Conservation (phyloP, 2,329 filamentous ascomycete genomes). For the Calonectria crousiana region DNA sequence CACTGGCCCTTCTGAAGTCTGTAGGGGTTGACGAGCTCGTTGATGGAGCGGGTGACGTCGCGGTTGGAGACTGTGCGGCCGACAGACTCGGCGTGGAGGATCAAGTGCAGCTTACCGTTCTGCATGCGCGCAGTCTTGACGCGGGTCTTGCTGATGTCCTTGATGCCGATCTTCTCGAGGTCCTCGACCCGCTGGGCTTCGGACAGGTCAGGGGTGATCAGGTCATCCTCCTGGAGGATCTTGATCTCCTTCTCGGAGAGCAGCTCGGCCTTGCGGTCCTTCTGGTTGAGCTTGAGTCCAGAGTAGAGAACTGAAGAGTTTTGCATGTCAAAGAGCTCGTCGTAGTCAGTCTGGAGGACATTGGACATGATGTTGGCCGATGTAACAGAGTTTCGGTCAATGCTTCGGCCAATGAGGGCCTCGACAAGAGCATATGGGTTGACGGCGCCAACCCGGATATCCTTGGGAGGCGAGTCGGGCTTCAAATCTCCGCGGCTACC, state of each 20-base stretch:
- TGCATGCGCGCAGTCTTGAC: conserved; percentile 57
- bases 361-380: conserved; percentile 53
- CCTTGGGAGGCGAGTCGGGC: conserved; percentile 53
- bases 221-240: conserved; percentile 56
- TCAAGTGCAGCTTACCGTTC: conserved; percentile 59
- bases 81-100: conserved; percentile 51
- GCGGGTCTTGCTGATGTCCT: conserved; percentile 49
- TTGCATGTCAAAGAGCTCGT: conserved; percentile 61
- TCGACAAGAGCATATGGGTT: conserved; percentile 60
- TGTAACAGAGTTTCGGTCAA: conserved; percentile 52
- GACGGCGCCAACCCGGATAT: conserved; percentile 54
- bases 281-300: conserved; percentile 55
- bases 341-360: conserved; percentile 60
- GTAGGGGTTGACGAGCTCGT: conserved; percentile 55
- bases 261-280: conserved; percentile 52
- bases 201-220: conserved; percentile 58
- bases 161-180: conserved; percentile 55
- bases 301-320: conserved; percentile 57
- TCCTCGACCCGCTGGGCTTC: conserved; percentile 53
- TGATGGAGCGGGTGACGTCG: conserved; percentile 55
- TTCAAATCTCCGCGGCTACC: conserved; percentile 21
- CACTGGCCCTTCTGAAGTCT: conserved; percentile 48
- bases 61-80: conserved; percentile 53
- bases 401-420: conserved; percentile 55
- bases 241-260: conserved; percentile 54